Base-by-base conservation (phyloP, 768 basidiomycete species). In the Mycena leptocephala region DNA sequence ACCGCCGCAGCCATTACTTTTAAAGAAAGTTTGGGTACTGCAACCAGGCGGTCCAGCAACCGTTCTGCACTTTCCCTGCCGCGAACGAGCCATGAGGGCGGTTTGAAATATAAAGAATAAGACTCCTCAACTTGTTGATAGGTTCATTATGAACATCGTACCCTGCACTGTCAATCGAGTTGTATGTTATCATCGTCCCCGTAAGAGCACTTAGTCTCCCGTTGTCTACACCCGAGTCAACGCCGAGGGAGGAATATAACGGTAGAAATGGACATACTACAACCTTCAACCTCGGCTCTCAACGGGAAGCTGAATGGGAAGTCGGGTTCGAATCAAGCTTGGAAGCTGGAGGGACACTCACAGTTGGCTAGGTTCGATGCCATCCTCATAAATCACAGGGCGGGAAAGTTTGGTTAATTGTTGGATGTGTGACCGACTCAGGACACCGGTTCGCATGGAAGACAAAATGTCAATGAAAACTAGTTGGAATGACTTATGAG, bases 401-500 rank as follows among this genome's bases (percentile, higher is more conserved):
- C 96, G 87, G 7, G 88, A 86, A 16, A 97, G 86, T 1, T 83
- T 80, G 65, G 83, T 86, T 81, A 97, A 93, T 53, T 84, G 87
- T 28, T 78, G 53, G 67, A 95, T 89, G 16, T 95, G 95, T 18
- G 84, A 78, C 2, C 82, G 76, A 0, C 89, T 88, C 35, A 97
- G 84, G 9, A 80, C 82, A 0, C 96, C 97, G 70, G 92, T 91
- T 22, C 97, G 92, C 94, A 98, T 97, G 80, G 96, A 93, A 78
- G 96, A 95, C 69, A 98, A 88, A 88, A 98, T 95, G 80, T 93
- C 88, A 63, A 98, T 90, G 83, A 98, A 97, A 26, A 88, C 95
- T 95, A 68, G 20, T n/a, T 24, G 26, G 32, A 66, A 48, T 20
- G 11, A 62, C 24, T 75, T 43, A 58, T 37, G 41, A n/a, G 58